Evolutionary conservation across 192 early-diverging fungal species (phyloP).

Genomic region (Funneliformis geosporum): DNA sequence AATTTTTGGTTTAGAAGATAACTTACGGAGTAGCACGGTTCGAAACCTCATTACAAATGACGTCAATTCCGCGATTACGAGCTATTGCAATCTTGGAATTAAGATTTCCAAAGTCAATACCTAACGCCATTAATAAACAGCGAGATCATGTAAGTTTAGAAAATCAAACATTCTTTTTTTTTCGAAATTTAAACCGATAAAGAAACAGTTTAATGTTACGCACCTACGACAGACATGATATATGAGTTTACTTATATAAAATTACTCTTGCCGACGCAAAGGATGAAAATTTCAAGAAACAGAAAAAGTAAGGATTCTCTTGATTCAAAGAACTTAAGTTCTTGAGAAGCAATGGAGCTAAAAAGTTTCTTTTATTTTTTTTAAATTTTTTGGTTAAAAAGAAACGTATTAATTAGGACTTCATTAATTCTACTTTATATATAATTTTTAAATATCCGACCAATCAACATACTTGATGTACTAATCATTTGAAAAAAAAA

Average conservation of each 20-base stretch:
- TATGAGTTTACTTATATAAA: neutral
- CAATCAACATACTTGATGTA: neutral
- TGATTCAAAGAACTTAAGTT: neutral
- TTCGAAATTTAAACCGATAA: neutral
- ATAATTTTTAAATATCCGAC: neutral
- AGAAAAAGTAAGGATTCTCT: neutral
- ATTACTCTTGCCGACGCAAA: neutral
- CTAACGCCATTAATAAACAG: conserved; percentile 43
- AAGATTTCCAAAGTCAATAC: conserved; percentile 97
- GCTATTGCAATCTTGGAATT: conserved; percentile 96
- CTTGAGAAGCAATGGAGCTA: no score
- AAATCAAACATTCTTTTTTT: no score
- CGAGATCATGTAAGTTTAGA: neutral
- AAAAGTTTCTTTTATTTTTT: neutral
- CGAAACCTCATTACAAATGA: conserved; percentile 95
- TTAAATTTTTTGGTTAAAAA: neutral
- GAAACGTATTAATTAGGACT: neutral
- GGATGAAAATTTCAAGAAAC: neutral
- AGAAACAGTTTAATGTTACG: neutral
- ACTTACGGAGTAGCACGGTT: conserved; percentile 94
- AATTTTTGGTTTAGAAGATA: neutral
- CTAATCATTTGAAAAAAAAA: neutral
- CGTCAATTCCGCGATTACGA: conserved; percentile 97
- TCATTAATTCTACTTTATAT: neutral
- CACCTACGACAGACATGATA: conserved; percentile 18